phyloP scores from a whole-genome alignment of 148 eudicot genomes.

The Rhododendron ovatum region DNA sequence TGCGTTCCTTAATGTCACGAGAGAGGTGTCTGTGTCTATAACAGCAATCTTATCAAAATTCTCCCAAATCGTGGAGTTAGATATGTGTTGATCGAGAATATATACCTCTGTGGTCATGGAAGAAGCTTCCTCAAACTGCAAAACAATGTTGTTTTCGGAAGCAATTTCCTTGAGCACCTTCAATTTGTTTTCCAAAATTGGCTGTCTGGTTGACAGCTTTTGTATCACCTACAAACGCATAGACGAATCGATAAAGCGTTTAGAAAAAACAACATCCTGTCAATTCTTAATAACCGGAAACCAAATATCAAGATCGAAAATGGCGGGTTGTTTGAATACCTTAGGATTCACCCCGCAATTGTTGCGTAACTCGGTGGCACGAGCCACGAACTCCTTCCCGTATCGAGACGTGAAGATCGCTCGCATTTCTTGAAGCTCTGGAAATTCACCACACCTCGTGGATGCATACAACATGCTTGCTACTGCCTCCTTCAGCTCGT shows the following conservation, averaged over 20 bases:
- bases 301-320: neutral
- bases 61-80: neutral
- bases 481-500: conserved; percentile 66
- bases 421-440: conserved; percentile 74
- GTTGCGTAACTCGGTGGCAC: conserved; percentile 64
- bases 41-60: neutral
- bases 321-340: conserved; percentile 24
- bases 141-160: conserved; percentile 42
- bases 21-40: neutral
- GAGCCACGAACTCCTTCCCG: conserved; percentile 67
- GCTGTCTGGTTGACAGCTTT: conserved; percentile 65
- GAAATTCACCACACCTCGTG: conserved; percentile 82
- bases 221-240: conserved; percentile 27
- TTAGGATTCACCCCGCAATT: conserved; percentile 65
- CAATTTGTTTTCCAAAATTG: conserved; percentile 52
- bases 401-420: conserved; percentile 44
- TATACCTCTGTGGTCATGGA: conserved; percentile 30
- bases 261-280: conserved; percentile 2
- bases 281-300: conserved; percentile 11
- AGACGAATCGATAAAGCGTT: neutral
- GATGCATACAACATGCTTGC: conserved; percentile 60
- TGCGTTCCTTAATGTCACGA: neutral
- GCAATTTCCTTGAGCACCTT: conserved; percentile 65
- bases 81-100: neutral
- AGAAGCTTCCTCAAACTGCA: conserved; percentile 38